Conservation (phyloP, 352 stramenopile species). For the Phytophthora idaei region DNA sequence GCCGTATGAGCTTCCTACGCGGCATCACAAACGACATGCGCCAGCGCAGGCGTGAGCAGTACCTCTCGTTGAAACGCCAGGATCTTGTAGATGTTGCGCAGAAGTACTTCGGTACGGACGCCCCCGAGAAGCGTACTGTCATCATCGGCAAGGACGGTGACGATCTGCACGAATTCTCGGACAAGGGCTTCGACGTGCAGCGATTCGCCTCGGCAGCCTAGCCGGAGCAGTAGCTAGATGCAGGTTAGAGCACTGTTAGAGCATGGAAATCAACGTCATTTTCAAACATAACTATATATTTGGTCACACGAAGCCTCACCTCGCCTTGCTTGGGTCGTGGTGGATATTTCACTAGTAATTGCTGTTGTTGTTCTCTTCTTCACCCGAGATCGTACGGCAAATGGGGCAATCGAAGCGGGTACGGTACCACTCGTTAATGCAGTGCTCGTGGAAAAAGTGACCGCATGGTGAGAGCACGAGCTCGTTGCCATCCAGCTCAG, state of each 20-base stretch:
- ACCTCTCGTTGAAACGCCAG: slow-evolving; percentile 49
- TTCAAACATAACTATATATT: slow-evolving; percentile 41
- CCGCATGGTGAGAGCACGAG: slow-evolving; percentile 82
- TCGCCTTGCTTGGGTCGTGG: slow-evolving; percentile 9
- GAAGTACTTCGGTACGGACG: slow-evolving; percentile 52
- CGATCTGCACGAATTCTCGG: slow-evolving; percentile 45
- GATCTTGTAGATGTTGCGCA: slow-evolving; percentile 60
- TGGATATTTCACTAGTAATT: slow-evolving; percentile 21
- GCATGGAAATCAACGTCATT: slow-evolving; percentile 16
- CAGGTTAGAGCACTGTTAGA: slow-evolving; percentile 13
- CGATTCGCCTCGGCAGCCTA: slow-evolving; percentile 33
- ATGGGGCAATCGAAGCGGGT: slow-evolving; percentile 90
- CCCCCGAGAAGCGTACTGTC: slow-evolving; percentile 41
- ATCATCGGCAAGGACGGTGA: slow-evolving; percentile 72
- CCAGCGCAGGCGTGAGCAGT: slow-evolving; percentile 72
- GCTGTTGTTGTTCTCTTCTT: slow-evolving; percentile 38
- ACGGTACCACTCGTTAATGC: slow-evolving; percentile 90
- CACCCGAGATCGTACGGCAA: slow-evolving; percentile 81
- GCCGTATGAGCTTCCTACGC: slow-evolving; percentile 76
- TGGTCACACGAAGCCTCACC: background rate
- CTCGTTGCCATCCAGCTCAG: slow-evolving; percentile 81
- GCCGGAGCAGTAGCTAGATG: slow-evolving; percentile 8
- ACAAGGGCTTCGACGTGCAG: slow-evolving; percentile 49
- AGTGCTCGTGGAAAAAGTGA: slow-evolving; percentile 90
- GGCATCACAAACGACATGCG: slow-evolving; percentile 88